These are phyloP conservation scores for Lasiosphaeria hispida DNA, from an alignment of 495 filamentous ascomycete genomes.

Conservation along the genomic window DNA sequence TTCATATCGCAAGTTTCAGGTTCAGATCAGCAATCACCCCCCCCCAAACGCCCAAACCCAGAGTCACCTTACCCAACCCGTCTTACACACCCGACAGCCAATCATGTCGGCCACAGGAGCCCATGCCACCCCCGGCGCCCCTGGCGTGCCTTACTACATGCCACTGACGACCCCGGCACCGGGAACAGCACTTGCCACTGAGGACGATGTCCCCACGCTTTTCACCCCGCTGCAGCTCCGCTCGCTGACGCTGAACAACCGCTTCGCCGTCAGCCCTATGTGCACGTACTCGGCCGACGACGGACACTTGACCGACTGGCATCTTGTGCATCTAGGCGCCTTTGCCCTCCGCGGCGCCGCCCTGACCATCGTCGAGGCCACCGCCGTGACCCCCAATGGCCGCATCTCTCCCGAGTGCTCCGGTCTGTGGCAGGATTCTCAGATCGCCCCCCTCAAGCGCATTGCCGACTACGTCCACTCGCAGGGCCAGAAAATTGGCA, in stretches of 20 bases:
- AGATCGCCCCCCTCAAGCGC: constrained; percentile 59
- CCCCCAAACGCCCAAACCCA: no score
- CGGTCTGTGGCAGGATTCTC: constrained; percentile 73
- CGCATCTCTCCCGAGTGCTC: constrained; percentile 71
- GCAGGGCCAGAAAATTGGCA: constrained; percentile 66
- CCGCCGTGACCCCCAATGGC: constrained; percentile 67
- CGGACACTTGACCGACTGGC: constrained; percentile 31
- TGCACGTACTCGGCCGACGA: constrained; percentile 66
- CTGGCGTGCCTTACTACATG: no score
- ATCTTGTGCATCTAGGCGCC: constrained; percentile 44
- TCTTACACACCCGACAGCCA: no score
- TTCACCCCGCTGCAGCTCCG: constrained; percentile 58
- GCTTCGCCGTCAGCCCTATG: constrained; percentile 55
- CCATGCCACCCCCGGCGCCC: no score
- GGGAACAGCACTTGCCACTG: no score
- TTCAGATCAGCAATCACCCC: no score
- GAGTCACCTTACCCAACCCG: no score
- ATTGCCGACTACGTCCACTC: constrained; percentile 69
- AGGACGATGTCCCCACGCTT: constrained; percentile 55
- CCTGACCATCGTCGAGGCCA: constrained; percentile 70
- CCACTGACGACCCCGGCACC: no score
- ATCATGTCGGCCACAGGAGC: no score
- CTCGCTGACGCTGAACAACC: constrained; percentile 58
- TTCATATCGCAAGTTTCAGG: no score
- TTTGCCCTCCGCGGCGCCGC: constrained; percentile 67